A percentile compares a stretch with the other conserved stretches of the same genome.
Conservation (phyloP, 73 alveolate species). For the Paramecium sonneborni region DNA sequence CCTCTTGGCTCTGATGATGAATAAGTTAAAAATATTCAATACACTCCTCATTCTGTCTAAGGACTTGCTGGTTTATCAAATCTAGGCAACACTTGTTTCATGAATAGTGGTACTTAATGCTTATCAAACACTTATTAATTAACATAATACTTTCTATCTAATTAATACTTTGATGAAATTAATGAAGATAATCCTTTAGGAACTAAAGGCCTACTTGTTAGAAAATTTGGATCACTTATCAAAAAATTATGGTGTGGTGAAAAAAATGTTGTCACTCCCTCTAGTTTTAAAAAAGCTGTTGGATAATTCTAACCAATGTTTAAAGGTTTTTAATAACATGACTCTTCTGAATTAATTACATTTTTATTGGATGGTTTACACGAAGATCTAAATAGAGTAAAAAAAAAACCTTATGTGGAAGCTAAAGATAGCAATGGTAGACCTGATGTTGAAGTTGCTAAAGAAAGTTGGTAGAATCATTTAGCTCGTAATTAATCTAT, state of each 20-base stretch:
- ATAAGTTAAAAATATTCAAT: background rate
- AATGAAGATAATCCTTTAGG: conserved; percentile 93
- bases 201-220: conserved; percentile 81
- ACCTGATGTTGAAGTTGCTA: conserved; percentile 89
- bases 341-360: conserved; percentile 80
- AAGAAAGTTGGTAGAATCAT: conserved; percentile 90
- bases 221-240: conserved; percentile 37
- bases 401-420: conserved; percentile 88
- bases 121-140: conserved; percentile 86
- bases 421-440: conserved; percentile 71
- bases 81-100: conserved; percentile 99
- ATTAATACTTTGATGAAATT: conserved; percentile 76
- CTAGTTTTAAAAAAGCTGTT: conserved; percentile 44
- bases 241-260: conserved; percentile 61
- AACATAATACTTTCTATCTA: conserved; percentile 83
- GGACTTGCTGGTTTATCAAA: conserved; percentile 92
- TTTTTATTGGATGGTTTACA: conserved; percentile 92
- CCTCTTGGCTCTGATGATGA: conserved; percentile 62
- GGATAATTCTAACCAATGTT: conserved; percentile 60
- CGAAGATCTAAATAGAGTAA: conserved; percentile 94
- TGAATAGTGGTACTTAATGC: conserved; percentile 96
- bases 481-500: conserved; percentile 90
- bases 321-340: conserved; percentile 56
- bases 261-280: conserved; percentile 10
- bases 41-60: background rate